Evolutionary conservation across 208 protist species (phyloP), one percentile per base, ranked within the genome.

Genomic region (Trypanosoma rangeli): DNA sequence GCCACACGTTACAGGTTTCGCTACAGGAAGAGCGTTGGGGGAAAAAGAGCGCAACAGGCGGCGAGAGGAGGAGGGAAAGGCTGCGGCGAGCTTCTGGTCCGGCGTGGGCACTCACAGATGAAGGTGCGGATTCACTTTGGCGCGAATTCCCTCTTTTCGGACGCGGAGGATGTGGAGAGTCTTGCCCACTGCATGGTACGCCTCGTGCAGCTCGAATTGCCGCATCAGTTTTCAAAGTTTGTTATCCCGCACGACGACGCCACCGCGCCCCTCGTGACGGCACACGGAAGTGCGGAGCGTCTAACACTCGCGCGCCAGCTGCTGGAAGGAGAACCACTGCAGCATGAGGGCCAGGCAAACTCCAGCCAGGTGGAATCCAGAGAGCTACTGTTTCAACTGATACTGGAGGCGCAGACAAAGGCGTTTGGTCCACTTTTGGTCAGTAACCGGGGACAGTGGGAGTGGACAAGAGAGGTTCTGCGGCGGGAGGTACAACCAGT

Each of bases 141-240:
- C 5, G 53, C 64, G 18, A 53, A 39, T 0, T 50, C 24, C 33
- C 18, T 62, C 54, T 13, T 33, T n/a, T n/a, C 13, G 37, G 13
- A 60, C 42, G 37, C 29, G 20, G 24, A 70, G 15, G 53, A 70
- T 33, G 24, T 52, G 13, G 64, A 61, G 3, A 22, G 31, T 20
- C 20, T 70, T 33, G 24, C 59, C 24, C 18, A 50, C 12, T n/a
- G 62, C n/a, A 31, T 69, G 18, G 59, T 61, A 15, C 52, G 49
- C 9, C 31, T 74, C 7, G 61, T 61, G 16, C 56, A 50, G 58
- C 50, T 74, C n/a, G 52, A 24, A 24, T 29, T 74, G 22, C 57
- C 70, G 4, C 8, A 37, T 37, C 0, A 50, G 0, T 54, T 62
- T 53, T 26, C 33, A 0, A 63, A 63, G 33, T 18, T 68, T 46